Percentiles rank a stretch among this genome's conserved stretches.
Evolutionary conservation across 2,329 filamentous ascomycete genomes (phyloP).

Genomic region (Harringtonia aguacate): DNA sequence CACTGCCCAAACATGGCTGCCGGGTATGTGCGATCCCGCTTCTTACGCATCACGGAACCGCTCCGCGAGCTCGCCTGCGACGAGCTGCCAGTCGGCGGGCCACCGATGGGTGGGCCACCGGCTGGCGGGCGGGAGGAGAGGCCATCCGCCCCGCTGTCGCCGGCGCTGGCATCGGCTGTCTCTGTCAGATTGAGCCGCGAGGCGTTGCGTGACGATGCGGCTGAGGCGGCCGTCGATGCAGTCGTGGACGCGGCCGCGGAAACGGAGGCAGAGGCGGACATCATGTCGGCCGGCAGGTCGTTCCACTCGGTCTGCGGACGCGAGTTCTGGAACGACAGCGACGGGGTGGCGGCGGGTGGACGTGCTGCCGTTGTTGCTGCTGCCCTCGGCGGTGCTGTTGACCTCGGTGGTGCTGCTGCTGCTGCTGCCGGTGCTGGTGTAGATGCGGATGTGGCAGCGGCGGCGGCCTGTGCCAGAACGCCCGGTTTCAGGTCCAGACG

Average conservation of each 20-base stretch:
- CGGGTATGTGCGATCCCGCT: constrained; percentile 51
- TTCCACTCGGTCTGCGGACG: constrained; percentile 55
- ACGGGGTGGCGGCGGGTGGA: constrained; percentile 3
- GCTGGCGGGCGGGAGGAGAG: neutral
- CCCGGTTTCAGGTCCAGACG: constrained; percentile 28
- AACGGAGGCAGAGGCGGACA: constrained; percentile 15
- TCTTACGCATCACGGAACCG: constrained; percentile 36
- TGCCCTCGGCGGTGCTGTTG: too few species aligned
- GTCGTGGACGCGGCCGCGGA: constrained; percentile 3
- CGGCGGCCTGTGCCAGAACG: neutral
- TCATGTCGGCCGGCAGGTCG: constrained; percentile 52
- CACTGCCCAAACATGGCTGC: constrained; percentile 46
- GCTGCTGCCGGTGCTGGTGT: neutral
- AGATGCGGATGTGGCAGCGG: neutral
- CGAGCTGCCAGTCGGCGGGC: neutral
- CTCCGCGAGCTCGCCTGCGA: constrained; percentile 43
- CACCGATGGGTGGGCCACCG: neutral
- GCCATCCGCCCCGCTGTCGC: neutral
- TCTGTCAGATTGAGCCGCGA: constrained; percentile 12
- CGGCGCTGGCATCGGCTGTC: constrained; percentile 1
- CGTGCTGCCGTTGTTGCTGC: neutral
- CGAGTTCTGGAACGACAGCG: constrained; percentile 46
- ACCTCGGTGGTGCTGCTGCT: too few species aligned
- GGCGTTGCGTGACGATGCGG: constrained; percentile 8
- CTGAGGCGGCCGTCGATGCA: constrained; percentile 3